Percentiles rank a stretch among this genome's conserved stretches.
Conservation (phyloP, 805 yeast genomes). For the Metschnikowia cubensis region DNA sequence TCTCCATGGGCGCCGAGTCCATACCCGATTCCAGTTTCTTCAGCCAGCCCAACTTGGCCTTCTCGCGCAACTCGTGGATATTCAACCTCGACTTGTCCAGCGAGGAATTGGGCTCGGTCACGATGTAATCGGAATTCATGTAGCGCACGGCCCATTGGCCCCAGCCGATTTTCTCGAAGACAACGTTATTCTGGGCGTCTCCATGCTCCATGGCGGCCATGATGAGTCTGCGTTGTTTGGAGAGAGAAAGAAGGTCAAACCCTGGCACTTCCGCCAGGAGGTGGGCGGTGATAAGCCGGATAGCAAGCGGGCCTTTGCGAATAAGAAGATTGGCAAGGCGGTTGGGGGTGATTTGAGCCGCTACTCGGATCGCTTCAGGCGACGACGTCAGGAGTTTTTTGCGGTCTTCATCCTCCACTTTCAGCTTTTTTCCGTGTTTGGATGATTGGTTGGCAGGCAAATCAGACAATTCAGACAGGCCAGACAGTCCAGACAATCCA, state of each 20-base stretch:
- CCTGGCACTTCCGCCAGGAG: conserved; percentile 70
- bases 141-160: conserved; percentile 90
- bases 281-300: conserved; percentile 81
- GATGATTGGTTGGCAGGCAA: no score
- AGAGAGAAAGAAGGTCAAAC: conserved; percentile 73
- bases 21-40: conserved; percentile 20
- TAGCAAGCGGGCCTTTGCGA: conserved; percentile 82
- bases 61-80: conserved; percentile 33
- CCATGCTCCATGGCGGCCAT: conserved; percentile 84
- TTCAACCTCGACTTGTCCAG: conserved; percentile 24
- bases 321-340: conserved; percentile 65
- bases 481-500: no score
- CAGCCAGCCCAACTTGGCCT: conserved; percentile 39
- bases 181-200: conserved; percentile 54
- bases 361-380: conserved; percentile 85
- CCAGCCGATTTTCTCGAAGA: conserved; percentile 95
- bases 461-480: no score
- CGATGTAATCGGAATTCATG: conserved; percentile 42
- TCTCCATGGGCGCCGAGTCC: no score
- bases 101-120: conserved; percentile 32
- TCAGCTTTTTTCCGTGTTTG: not conserved
- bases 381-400: conserved; percentile 63
- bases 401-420: not conserved
- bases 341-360: conserved; percentile 77
- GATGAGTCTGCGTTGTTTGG: conserved; percentile 85